These are phyloP conservation scores for Hansfordia pulvinata DNA, from an alignment of 2,329 filamentous ascomycete species.

Conservation along the genomic window DNA sequence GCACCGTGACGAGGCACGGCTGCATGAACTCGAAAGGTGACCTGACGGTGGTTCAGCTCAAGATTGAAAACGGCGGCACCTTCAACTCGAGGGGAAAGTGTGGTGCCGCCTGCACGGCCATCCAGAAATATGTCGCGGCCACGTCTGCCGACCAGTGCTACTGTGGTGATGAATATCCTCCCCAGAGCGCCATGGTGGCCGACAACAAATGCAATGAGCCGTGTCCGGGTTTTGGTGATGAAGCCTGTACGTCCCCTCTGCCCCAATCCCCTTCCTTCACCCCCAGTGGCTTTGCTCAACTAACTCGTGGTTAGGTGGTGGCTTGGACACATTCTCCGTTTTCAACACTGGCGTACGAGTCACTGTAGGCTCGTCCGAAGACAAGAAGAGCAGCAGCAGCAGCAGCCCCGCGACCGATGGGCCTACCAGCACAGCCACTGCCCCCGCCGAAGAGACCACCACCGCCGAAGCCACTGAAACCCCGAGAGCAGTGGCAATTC, in stretches of 20 bases:
- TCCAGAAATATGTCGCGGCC: constrained; percentile 44
- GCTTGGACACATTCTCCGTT: constrained; percentile 30
- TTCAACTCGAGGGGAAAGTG: constrained; percentile 31
- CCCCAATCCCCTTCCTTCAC: constrained; percentile 1
- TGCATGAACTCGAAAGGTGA: too few species aligned
- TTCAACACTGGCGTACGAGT: constrained; percentile 36
- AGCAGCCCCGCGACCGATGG: constrained; percentile 17
- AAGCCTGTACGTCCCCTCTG: constrained; percentile 45
- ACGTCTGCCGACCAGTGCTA: constrained; percentile 51
- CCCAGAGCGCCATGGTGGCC: constrained; percentile 34
- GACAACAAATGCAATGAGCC: constrained; percentile 47
- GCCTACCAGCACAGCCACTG: constrained; percentile 11
- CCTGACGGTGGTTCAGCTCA: too few species aligned
- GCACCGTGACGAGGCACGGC: too few species aligned
- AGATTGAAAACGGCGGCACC: too few species aligned
- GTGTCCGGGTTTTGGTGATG: constrained; percentile 48
- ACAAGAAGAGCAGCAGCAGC: constrained; percentile 9
- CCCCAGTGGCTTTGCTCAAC: too few species aligned
- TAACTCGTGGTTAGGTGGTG: too few species aligned
- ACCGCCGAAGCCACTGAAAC: constrained; percentile 12
- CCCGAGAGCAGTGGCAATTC: too few species aligned
- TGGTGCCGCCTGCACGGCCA: constrained; percentile 21
- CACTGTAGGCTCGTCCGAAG: constrained; percentile 19
- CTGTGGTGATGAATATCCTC: constrained; percentile 59
- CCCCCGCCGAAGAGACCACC: constrained; percentile 10